Evolutionary conservation across 2,329 filamentous ascomycete genomes (phyloP), one percentile per base, ranked within the genome.

Genomic region (Colletotrichum acutatum): DNA sequence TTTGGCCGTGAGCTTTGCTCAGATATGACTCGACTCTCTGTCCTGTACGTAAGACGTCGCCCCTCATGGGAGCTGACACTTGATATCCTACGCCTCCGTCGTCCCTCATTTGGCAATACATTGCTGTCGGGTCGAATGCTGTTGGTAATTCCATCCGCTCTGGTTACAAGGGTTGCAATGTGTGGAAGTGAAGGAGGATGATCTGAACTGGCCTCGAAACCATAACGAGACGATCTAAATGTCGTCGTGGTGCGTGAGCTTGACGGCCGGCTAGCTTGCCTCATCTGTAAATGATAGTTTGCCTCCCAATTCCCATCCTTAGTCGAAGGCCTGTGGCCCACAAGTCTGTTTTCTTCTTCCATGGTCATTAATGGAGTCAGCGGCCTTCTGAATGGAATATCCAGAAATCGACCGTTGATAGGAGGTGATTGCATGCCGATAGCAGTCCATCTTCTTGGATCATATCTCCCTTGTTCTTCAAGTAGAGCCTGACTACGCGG

Each of bases 291-390:
- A 32, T 57, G 60, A n/a, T 61, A 65, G 12, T 22, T 28, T 19
- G 66, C 26, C n/a, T 61, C 24, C 60, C 60, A 61, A 5, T 66
- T 28, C 4, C 49, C 56, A 28, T 70, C 60, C 52, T 54, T 28
- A 2, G 49, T 61, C 2, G 60, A 61, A 6, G 66, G 60, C 12
- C 60, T 65, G 2, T 60, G 16, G 3, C 60, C 49, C n/a, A 70
- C 52, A 8, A 70, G 56, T 19, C 56, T 65, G 7, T 57, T 49
- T 24, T 72, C 70, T 19, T 72, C 70, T 30, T 72, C 66, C 66
- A 65, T 72, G 19, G 70, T 66, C 70, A 72, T 65, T 5, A 72
- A 24, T 4, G 66, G 70, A 5, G 70, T 70, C 3, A 9, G 60
- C 0, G 66, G 66, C 12, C 66, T 49, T 9, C 5, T 59, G 22